Base-by-base conservation (phyloP, 345 rosid genomes). In the Chamaenerion angustifolium region DNA sequence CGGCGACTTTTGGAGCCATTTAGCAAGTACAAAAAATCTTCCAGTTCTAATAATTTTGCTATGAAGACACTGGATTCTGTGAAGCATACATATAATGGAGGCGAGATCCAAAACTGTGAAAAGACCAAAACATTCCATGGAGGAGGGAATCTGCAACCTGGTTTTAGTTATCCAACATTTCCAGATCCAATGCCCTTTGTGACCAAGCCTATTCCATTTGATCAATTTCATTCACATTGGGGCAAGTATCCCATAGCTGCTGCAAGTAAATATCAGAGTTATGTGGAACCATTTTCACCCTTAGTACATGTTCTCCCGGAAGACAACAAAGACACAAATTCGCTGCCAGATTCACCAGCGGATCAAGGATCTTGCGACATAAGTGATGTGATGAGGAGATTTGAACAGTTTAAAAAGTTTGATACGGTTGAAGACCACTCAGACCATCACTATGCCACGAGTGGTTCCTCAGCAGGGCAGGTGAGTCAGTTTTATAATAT, bases 361-460 rank as follows among this genome's bases (percentile, higher is more conserved):
- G 69, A 40, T 49, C 68, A 63, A 58, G 65, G 45, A 56, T 56
- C 66, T 51, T 63, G 75, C 46, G 62, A 40, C 46, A n/a, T n/a
- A n/a, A 74, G 61, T 16, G 94, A 86, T 23, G 64, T 66, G 68
- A 64, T 83, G 58, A 70, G 67, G 27, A 75, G 49, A 42, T 76
- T 73, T 27, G 66, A 75, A 61, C 63, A 48, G 61, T 90, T 83
- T 76, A 86, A 83, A 63, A 70, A 60, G 59, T 90, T 90, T 64
- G 95, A 81, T 71, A 71, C 75, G 0, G 94, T 83, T 35, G 83
- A 81, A 66, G 86, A 78, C 64, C 64, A 57, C 62, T 75, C 76
- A 16, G 96, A 80, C 55, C 94, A 90, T 69, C 57, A 78, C 15
- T 90, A 68, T 52, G 53, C 73, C 49, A 41, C 60, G 12, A 49